These are phyloP conservation scores for Hymenotorrendiella dingleyae DNA, from an alignment of 2,329 filamentous ascomycete species.

Conservation along the genomic window DNA sequence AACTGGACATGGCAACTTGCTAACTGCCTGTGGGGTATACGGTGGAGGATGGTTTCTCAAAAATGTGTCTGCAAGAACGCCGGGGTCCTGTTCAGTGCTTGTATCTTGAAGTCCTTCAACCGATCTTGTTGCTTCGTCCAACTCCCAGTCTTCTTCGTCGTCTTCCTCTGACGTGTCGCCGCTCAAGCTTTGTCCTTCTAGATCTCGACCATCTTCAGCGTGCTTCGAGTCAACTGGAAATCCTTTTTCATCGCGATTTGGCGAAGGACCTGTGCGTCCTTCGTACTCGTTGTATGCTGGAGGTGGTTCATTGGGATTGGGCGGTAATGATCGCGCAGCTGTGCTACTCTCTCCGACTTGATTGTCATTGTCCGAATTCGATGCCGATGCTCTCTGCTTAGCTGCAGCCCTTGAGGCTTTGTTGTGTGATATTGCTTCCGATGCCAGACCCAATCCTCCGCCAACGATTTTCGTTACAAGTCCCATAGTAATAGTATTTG, in stretches of 20 bases:
- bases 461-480: conserved; percentile 20
- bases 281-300: neutral
- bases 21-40: neutral
- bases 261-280: neutral
- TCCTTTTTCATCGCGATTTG: neutral
- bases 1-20: conserved; percentile 33
- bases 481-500: conserved; percentile 13
- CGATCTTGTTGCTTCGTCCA: conserved; percentile 20
- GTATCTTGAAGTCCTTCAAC: conserved; percentile 2
- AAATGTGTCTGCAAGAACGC: conserved; percentile 16
- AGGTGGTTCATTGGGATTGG: neutral
- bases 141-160: conserved; percentile 24
- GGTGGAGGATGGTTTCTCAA: conserved; percentile 17
- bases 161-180: conserved; percentile 15
- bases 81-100: conserved; percentile 3
- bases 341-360: neutral
- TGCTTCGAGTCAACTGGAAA: neutral
- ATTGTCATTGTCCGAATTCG: too few species aligned
- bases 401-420: neutral
- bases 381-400: neutral
- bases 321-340: neutral
- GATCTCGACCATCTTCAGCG: neutral
- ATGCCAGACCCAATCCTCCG: conserved; percentile 24
- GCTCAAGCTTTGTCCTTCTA: neutral
- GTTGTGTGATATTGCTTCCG: conserved; percentile 17